Evolutionary conservation across 257 asterid species (phyloP).

Genomic region (Nicotiana tabacum): DNA sequence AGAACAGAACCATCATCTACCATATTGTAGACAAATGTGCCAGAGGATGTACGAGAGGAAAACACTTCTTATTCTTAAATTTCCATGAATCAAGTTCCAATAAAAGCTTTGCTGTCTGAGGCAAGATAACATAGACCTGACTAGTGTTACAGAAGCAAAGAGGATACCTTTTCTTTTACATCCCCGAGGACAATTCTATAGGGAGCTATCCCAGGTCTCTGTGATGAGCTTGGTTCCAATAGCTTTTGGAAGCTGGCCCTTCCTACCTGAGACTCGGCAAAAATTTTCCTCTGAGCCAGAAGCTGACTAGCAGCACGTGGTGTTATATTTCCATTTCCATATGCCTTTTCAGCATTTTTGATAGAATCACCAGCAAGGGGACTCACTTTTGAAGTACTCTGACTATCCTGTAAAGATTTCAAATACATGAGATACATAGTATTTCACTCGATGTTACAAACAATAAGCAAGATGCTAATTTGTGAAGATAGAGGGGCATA

Average conservation of each 20-base stretch:
- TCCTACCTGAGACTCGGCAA: slow-evolving; percentile 83
- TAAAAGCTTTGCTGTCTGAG: neutral
- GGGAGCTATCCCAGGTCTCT: slow-evolving; percentile 87
- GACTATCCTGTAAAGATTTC: slow-evolving; percentile 44
- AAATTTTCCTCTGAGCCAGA: slow-evolving; percentile 64
- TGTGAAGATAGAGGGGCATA: neutral
- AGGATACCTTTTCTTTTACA: slow-evolving; percentile 73
- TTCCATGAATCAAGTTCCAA: neutral
- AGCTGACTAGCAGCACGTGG: slow-evolving; percentile 54
- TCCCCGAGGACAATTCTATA: slow-evolving; percentile 87
- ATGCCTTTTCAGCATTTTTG: slow-evolving; percentile 33
- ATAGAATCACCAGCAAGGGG: slow-evolving; percentile 24
- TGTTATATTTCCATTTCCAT: slow-evolving; percentile 35
- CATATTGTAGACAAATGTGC: neutral
- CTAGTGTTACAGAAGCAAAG: slow-evolving; percentile 2
- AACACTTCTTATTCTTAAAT: neutral
- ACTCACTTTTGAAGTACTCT: slow-evolving; percentile 24
- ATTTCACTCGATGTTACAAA: neutral
- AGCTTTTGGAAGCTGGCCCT: slow-evolving; percentile 86
- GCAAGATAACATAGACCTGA: neutral
- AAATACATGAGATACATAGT: slow-evolving; percentile 8
- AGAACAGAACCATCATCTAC: neutral
- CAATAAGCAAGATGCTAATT: neutral
- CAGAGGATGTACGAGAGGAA: neutral
- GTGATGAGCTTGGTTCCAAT: slow-evolving; percentile 82